Base-by-base conservation (phyloP, 1,139 yeast genomes). In the Tardiomyces depauwii region DNA sequence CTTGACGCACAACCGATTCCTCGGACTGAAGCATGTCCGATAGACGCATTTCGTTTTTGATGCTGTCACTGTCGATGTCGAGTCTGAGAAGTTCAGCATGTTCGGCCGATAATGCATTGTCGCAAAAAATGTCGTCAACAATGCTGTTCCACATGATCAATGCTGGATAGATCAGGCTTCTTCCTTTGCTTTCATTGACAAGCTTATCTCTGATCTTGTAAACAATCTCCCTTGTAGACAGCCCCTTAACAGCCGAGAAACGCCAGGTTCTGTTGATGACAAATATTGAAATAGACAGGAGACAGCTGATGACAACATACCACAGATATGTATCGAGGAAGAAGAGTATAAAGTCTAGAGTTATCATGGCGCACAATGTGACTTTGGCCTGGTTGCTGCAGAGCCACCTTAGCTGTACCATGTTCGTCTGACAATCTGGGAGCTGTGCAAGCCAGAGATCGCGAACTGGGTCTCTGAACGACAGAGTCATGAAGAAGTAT, bases 321-420 rank as follows among this genome's bases (percentile, higher is more conserved):
- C 96, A 87, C 33, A 87, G 72, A 55, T 87, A 87, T 0, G 95
- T 86, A 57, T 87, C 96, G 49, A 87, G 69, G 57, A 87, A 84
- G 60, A 85, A 87, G 41, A 87, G 67, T 1, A 83, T 72, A 63
- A 85, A 67, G 60, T 86, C 91, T 0, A 89, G 80, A 18, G 80
- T 50, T 39, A 74, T 66, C 60, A 86, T 75, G 42, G 83, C 62
- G 0, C 65, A 65, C 39, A 87, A 61, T 0, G 81, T 69, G 10
- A 84, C 59, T 43, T 65, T 67, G 0, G 88, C 79, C 50, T 85
- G 93, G 44, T 73, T 65, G 21, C 58, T 56, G 59, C 95, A 87
- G 1, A 86, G 49, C 10, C 65, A 42, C 1, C 62, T 62, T 0
- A 82, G 81, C 2, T 82, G 51, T 18, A 68, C 54, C 0, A 57